These are phyloP conservation scores for Backusella liffmaniae DNA, from an alignment of 192 early-diverging fungal genomes.

Conservation along the genomic window DNA sequence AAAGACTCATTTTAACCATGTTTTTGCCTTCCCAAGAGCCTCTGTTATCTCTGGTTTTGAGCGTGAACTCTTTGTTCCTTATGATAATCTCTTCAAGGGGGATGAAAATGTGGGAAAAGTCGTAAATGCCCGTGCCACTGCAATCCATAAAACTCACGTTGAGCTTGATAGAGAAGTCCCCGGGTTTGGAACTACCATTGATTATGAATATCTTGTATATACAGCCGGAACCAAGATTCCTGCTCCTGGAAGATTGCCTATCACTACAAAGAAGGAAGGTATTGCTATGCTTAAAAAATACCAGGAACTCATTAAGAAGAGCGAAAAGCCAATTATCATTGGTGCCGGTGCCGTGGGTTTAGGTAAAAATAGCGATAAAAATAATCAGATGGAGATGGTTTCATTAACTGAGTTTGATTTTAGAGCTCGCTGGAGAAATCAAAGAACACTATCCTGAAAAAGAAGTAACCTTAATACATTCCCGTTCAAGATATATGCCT, in stretches of 20 bases:
- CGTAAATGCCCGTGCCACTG: constrained; percentile 45
- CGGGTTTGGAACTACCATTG: constrained; percentile 46
- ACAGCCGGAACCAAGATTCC: constrained; percentile 53
- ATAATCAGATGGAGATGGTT: neutral
- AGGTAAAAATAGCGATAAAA: constrained; percentile 10
- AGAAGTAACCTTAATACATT: constrained; percentile 65
- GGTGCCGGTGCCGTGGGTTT: constrained; percentile 79
- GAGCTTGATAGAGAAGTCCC: constrained; percentile 51
- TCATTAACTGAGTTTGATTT: neutral
- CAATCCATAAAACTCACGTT: constrained; percentile 44
- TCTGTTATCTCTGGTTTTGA: constrained; percentile 55
- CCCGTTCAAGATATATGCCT: constrained; percentile 54
- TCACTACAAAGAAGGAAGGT: constrained; percentile 43
- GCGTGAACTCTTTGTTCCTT: constrained; percentile 59
- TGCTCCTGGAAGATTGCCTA: constrained; percentile 44
- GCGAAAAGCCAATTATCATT: constrained; percentile 61
- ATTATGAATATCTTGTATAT: constrained; percentile 57
- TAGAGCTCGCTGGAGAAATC: constrained; percentile 77
- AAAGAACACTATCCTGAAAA: constrained; percentile 55
- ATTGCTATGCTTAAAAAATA: constrained; percentile 40
- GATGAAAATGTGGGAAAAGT: constrained; percentile 43
- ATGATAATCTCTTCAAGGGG: constrained; percentile 41
- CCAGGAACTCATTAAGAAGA: constrained; percentile 54
- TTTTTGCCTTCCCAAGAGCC: constrained; percentile 64
- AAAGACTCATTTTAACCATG: constrained; percentile 59